These are phyloP conservation scores for Venturiaceae sp. DNA, from an alignment of 2,329 filamentous ascomycete genomes.

Conservation along the genomic window DNA sequence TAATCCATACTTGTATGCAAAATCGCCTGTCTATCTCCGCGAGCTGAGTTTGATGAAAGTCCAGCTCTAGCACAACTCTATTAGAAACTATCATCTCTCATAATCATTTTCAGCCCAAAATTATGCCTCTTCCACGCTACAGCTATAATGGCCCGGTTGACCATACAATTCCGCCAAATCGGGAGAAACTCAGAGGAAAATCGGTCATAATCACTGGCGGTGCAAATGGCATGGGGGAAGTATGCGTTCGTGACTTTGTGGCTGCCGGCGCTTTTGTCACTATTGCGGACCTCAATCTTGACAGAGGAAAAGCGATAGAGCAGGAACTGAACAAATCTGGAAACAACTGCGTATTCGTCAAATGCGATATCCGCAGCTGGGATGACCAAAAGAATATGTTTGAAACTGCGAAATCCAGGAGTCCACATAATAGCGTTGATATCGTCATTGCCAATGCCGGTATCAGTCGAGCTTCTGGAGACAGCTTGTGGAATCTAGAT, in stretches of 20 bases:
- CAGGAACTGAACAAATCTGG: conserved; percentile 18
- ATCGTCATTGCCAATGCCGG: conserved; percentile 21
- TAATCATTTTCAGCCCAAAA: too few relatives aligned
- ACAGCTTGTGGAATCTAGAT: conserved; percentile 12
- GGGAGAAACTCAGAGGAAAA: conserved; percentile 30
- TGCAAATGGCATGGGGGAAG: conserved; percentile 27
- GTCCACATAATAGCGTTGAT: conserved; percentile 15
- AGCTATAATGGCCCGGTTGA: conserved; percentile 25
- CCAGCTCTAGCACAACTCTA: too few relatives aligned
- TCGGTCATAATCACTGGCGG: conserved; percentile 41
- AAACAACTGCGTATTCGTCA: conserved; percentile 18
- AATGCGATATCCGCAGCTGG: conserved; percentile 20
- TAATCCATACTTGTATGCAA: too few relatives aligned
- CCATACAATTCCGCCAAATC: conserved; percentile 25
- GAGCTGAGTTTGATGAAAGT: too few relatives aligned
- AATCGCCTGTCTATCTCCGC: too few relatives aligned
- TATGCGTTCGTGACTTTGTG: conserved; percentile 21
- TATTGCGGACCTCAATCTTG: conserved; percentile 20
- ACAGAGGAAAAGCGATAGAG: conserved; percentile 17
- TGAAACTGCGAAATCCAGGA: conserved; percentile 14
- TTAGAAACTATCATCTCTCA: too few relatives aligned
- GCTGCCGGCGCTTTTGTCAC: conserved; percentile 23
- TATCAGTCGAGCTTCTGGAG: conserved; percentile 13
- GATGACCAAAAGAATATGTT: conserved; percentile 20
- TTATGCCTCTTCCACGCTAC: conserved; percentile 16